Percentiles rank a stretch among this genome's conserved stretches.
These are phyloP conservation scores for Dendrobium catenatum DNA, from an alignment of 106 monocot species.

Conservation along the genomic window DNA sequence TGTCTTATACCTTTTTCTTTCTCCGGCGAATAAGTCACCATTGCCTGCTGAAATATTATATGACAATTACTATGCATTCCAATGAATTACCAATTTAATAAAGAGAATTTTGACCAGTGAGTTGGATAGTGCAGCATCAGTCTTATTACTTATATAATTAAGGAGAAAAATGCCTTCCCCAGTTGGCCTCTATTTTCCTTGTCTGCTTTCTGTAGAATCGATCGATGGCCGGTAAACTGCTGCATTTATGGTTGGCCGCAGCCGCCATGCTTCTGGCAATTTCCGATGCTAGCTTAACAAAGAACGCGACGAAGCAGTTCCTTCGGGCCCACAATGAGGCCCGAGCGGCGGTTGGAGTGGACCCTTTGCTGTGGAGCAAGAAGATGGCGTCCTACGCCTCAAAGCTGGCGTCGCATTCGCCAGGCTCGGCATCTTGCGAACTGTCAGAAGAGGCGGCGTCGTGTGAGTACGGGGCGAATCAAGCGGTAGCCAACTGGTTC, in stretches of 20 bases:
- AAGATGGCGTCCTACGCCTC: slow-evolving; percentile 15
- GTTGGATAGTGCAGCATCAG: no score
- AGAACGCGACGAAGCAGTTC: slow-evolving; percentile 8
- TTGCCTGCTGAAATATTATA: no score
- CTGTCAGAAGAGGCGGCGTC: neutral
- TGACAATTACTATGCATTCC: no score
- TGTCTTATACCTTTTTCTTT: no score
- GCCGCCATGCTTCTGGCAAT: neutral
- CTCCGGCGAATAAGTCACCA: no score
- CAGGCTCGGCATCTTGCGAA: neutral
- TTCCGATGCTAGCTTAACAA: neutral
- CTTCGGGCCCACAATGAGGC: slow-evolving; percentile 30
- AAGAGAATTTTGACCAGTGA: no score
- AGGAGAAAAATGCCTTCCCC: no score
- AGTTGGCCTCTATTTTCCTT: no score
- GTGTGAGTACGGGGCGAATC: slow-evolving; percentile 20
- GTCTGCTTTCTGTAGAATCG: neutral
- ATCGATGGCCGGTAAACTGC: neutral
- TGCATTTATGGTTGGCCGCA: neutral
- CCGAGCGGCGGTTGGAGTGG: slow-evolving; percentile 20
- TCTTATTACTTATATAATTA: no score
- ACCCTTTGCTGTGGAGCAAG: slow-evolving; percentile 27
- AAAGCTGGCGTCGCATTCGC: slow-evolving; percentile 7
- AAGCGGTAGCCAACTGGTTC: slow-evolving; percentile 8
- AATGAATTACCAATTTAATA: no score